Base-by-base conservation (phyloP, 192 early-diverging fungal species). In the Coemansia sp. region DNA sequence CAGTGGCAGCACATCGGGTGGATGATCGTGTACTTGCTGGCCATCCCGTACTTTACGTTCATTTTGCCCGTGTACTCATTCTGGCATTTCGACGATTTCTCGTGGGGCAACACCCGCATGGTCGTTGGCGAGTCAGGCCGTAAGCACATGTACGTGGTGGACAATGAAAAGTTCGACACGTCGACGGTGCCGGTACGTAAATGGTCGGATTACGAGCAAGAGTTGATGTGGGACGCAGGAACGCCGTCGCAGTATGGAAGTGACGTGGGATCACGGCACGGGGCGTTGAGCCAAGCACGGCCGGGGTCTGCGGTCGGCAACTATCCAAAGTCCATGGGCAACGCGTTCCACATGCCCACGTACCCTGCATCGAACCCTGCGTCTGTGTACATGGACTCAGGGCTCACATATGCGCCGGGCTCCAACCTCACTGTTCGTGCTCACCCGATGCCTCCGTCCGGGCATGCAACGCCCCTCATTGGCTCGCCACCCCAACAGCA, bases 51-150 rank as follows among this genome's bases (percentile, higher is more conserved):
- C 95, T 95, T 65, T 86, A 55, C 88, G 3, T 89, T 92, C 56
- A 75, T 87, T 43, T 82, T 92, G 32, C 90, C 90, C 0, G 61
- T 93, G 10, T 98, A 98, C 69, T 86, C 96, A 17, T 98, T 96
- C 87, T 99, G 97, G 97, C 94, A 95, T 85, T 94, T 97, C 78
- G 97, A 99, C 75, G 94, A 99, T 73, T 99, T 99, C 67, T 95
- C 93, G 22, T 99, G 97, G 97, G 97, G 95, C 60, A 96, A 94
- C 75, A 98, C 96, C 17, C 90, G 96, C 73, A 47, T 91, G 27
- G 92, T 96, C 2, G 85, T 93, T 6, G 96, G 95, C 63, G 91
- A 93, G 67, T 89, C 88, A 35, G 92, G 92, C 58, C 81, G 83
- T 38, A 88, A 85, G 73, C 87, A 83, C 47, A 61, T 83, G 50